Evolutionary conservation across 2,329 filamentous ascomycete species (phyloP).

Genomic region (Fusarium buxicola): DNA sequence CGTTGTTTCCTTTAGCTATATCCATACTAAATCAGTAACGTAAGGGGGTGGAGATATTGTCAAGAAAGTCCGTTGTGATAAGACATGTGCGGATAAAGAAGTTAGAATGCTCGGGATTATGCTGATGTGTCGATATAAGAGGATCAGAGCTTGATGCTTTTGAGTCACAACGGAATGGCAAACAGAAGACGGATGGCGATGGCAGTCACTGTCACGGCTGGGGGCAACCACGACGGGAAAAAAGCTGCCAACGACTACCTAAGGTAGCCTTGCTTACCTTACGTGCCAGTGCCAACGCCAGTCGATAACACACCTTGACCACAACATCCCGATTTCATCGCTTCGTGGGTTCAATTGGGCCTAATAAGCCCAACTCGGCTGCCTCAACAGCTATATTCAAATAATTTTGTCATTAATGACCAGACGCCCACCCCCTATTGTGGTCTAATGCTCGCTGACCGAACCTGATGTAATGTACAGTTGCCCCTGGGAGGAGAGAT

Average conservation of each 20-base stretch:
- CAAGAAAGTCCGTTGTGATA: not conserved
- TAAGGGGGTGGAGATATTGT: not conserved
- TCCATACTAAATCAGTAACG: slow-evolving; percentile 12
- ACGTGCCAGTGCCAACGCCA: slow-evolving; percentile 16
- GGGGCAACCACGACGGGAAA: not conserved
- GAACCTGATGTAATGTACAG: slow-evolving; percentile 62
- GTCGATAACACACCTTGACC: not conserved
- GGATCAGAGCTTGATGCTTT: not conserved
- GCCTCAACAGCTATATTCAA: slow-evolving; percentile 20
- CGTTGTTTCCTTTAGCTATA: not conserved
- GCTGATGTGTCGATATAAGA: not conserved
- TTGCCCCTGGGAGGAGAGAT: slow-evolving; percentile 65
- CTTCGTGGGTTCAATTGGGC: not conserved
- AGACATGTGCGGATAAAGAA: not conserved
- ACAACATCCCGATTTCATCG: not conserved
- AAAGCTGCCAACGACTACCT: not conserved
- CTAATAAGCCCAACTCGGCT: not conserved
- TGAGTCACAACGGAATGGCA: not conserved
- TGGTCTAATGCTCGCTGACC: slow-evolving; percentile 61
- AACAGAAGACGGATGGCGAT: slow-evolving; percentile 7
- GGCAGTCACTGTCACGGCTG: slow-evolving; percentile 3
- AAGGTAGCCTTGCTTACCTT: no score
- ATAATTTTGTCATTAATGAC: slow-evolving; percentile 47
- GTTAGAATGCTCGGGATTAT: not conserved
- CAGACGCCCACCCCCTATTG: slow-evolving; percentile 51